Percentiles rank a stretch among this genome's conserved stretches.
These are phyloP conservation scores for Xylaria castorea DNA, from an alignment of 495 filamentous ascomycete genomes.

Conservation along the genomic window DNA sequence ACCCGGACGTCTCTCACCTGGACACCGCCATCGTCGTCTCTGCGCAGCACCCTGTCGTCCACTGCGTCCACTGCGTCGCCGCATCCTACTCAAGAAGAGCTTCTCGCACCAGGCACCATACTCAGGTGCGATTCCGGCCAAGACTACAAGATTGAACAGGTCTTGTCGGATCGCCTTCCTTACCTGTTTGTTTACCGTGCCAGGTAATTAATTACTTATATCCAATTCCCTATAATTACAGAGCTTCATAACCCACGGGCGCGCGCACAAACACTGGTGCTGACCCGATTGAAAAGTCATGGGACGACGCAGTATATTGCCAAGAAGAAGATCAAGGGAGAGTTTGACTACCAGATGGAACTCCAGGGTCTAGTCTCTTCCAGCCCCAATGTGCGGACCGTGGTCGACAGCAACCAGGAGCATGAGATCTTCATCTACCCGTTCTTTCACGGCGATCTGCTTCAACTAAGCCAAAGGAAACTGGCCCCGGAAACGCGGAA, in stretches of 20 bases:
- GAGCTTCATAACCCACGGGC: not conserved
- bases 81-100: not conserved
- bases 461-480: too few species aligned
- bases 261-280: not conserved
- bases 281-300: not conserved
- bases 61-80: too few species aligned
- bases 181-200: not conserved
- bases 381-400: too few species aligned
- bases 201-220: not conserved
- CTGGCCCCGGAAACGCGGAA: too few species aligned
- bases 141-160: not conserved
- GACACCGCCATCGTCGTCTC: not conserved
- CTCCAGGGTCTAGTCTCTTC: too few species aligned
- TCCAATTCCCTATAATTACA: too few species aligned
- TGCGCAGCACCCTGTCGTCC: too few species aligned
- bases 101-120: not conserved
- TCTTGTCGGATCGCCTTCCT: not conserved
- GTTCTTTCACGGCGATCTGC: too few species aligned
- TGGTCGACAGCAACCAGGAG: too few species aligned
- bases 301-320: conserved; percentile 14
- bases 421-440: too few species aligned
- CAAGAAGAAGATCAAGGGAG: conserved; percentile 21
- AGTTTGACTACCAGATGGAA: conserved; percentile 18
- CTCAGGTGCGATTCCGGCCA: not conserved
- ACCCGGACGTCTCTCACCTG: too few species aligned